A percentile compares a stretch with the other conserved stretches of the same genome.
Evolutionary conservation across 495 filamentous ascomycete genomes (phyloP).

Genomic region (Eremomyces bilateralis): DNA sequence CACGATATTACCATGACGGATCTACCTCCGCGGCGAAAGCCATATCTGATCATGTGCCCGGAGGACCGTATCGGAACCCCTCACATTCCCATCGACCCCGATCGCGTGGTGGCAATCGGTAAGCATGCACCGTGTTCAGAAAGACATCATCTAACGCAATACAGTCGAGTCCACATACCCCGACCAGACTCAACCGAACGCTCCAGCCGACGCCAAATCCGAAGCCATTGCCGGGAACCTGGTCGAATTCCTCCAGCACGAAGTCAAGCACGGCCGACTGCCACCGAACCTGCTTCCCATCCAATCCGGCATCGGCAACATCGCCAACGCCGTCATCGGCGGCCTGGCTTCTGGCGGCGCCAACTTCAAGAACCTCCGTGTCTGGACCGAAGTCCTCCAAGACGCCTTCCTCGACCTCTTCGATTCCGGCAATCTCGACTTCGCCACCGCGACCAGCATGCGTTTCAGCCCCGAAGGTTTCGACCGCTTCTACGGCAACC

Average conservation of each 20-base stretch:
- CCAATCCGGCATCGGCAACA: slow-evolving; percentile 83
- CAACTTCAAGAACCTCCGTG: slow-evolving; percentile 70
- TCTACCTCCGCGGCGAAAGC: slow-evolving; percentile 59
- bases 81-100: slow-evolving; percentile 73
- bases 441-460: slow-evolving; percentile 77
- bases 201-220: slow-evolving; percentile 51
- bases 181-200: slow-evolving; percentile 59
- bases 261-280: slow-evolving; percentile 55
- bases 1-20: slow-evolving; percentile 84
- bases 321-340: slow-evolving; percentile 81
- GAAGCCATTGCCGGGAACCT: slow-evolving; percentile 56
- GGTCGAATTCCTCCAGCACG: slow-evolving; percentile 71
- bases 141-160: too few relatives aligned
- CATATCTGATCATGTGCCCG: slow-evolving; percentile 61
- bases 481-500: slow-evolving; percentile 77
- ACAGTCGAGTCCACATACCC: slow-evolving; percentile 70
- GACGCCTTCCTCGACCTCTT: slow-evolving; percentile 89
- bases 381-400: slow-evolving; percentile 89
- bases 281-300: slow-evolving; percentile 61
- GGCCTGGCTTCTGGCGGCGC: slow-evolving; percentile 46
- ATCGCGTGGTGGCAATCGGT: slow-evolving; percentile 70
- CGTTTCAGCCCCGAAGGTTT: slow-evolving; percentile 85
- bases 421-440: slow-evolving; percentile 75
- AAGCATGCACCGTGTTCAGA: too few relatives aligned
- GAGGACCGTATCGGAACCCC: slow-evolving; percentile 66